Evolutionary conservation across 495 filamentous ascomycete species (phyloP).

Genomic region (Stereocaulon alpinum): DNA sequence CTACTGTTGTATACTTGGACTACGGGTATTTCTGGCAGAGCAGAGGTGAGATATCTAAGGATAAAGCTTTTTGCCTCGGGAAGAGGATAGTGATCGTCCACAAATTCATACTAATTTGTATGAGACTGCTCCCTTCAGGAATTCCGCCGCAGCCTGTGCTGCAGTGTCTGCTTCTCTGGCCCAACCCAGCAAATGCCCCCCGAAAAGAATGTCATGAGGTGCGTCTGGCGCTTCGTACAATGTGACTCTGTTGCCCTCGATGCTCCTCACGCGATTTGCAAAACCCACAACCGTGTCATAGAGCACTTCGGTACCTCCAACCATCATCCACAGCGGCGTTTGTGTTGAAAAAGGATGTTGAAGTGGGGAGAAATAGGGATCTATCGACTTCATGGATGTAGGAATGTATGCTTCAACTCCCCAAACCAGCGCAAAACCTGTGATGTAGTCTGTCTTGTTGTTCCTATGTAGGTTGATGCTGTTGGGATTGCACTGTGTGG

Average conservation of each 20-base stretch:
- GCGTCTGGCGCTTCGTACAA: not conserved
- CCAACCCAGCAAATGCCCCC: not conserved
- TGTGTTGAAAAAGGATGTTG: conserved; percentile 29
- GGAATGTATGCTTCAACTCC: conserved; percentile 28
- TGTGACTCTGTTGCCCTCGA: not conserved
- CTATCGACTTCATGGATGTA: conserved; percentile 12
- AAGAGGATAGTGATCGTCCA: no score
- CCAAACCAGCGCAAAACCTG: conserved; percentile 27
- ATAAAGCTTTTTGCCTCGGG: no score
- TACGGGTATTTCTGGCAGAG: no score
- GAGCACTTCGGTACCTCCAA: conserved; percentile 34
- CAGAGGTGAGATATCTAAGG: no score
- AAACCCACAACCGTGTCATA: not conserved
- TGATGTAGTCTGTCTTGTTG: conserved; percentile 30
- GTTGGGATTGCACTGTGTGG: conserved; percentile 7
- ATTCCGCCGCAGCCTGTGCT: not conserved
- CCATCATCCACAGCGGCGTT: conserved; percentile 30
- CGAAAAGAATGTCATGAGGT: not conserved
- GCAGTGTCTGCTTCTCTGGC: not conserved
- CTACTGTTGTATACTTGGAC: no score
- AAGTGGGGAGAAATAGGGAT: conserved; percentile 29
- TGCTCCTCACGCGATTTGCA: not conserved
- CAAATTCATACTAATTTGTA: no score
- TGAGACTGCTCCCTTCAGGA: no score
- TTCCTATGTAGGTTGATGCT: conserved; percentile 25